A percentile compares a stretch with the other conserved stretches of the same genome.
phyloP scores from a whole-genome alignment of 164 flowering plant genomes.

The Tetracentron sinense region DNA sequence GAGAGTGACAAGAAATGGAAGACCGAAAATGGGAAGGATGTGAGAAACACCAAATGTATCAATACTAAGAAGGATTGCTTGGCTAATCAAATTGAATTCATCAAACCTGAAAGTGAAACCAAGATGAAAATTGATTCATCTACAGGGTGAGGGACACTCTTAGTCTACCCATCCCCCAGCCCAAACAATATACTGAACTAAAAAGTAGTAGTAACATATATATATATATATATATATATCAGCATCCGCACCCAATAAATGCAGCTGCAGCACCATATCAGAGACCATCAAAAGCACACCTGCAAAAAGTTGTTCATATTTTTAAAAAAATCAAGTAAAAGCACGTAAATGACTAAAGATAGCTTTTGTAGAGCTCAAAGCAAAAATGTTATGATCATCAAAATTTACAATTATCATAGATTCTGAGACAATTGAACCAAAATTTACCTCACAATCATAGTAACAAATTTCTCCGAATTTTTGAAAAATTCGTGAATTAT shows the following conservation, averaged over 20 bases:
- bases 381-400: slow-evolving; percentile 1
- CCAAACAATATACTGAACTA: not conserved
- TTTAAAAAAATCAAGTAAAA: not conserved
- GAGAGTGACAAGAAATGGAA: slow-evolving; percentile 56
- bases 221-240: too few relatives aligned
- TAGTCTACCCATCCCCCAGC: not conserved
- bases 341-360: not conserved
- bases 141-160: not conserved
- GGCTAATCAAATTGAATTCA: slow-evolving; percentile 76
- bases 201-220: too few relatives aligned
- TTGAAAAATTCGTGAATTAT: too few relatives aligned
- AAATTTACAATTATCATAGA: not conserved
- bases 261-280: slow-evolving; percentile 95
- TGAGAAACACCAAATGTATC: slow-evolving; percentile 92
- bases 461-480: too few relatives aligned
- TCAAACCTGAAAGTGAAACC: slow-evolving; percentile 62
- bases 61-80: slow-evolving; percentile 79
- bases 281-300: slow-evolving; percentile 99
- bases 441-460: not conserved
- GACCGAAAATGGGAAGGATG: slow-evolving; percentile 76
- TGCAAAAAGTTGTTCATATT: slow-evolving; percentile 20
- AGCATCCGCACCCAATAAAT: slow-evolving; percentile 78
- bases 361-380: not conserved
- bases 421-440: too few relatives aligned
- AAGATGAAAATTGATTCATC: slow-evolving; percentile 2